Base-by-base conservation (phyloP, 495 filamentous ascomycete genomes). In the Penicillium steckii region DNA sequence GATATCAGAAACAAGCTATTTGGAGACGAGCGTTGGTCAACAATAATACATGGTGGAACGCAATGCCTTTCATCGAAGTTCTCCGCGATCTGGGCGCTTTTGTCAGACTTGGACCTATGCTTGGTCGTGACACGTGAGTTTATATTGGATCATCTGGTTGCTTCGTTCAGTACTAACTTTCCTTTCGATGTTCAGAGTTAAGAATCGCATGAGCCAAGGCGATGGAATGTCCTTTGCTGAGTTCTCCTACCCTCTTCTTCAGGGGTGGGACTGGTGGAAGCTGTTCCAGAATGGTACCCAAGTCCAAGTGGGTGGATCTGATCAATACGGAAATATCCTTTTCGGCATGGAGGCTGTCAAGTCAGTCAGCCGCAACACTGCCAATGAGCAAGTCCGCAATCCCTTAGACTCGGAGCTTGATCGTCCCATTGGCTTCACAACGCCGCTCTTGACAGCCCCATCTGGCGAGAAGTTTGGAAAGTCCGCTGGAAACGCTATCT, bases 251-350 rank as follows among this genome's bases (percentile, higher is more conserved):
- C 94, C 95, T 12, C 66, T 97, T 19, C 79, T 99, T 56, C 94
- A 99, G 67, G 88, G 85, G n/a, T 97, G 91, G 85, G 94, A 99
- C 68, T 99, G 91, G 85, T 97, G 88, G 87, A 68, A 84, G 47
- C 75, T 97, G 70, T 91, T 87, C 61, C 64, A 72, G 19, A 77
- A 80, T 22, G 80, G 78, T 29, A 76, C 88, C 8, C 86, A 88
- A 59, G 79, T 94, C 57, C 89, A 98, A 67, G 91, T 99, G 35
- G 94, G 94, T 45, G 94, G 94, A 37, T 87, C 90, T 23, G 94
- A 99, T 66, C 94, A 99, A 68, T 99, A 84, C 67, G 94, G 94
- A 52, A 99, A 99, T 65, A 97, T 99, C 54, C 77, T 95, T 5
- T 85, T 92, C 33, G 94, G 94, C 19, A 87, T 96, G 64, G 89